phyloP scores from a whole-genome alignment of 2,329 filamentous ascomycete genomes.

The Neonectria sp. region DNA sequence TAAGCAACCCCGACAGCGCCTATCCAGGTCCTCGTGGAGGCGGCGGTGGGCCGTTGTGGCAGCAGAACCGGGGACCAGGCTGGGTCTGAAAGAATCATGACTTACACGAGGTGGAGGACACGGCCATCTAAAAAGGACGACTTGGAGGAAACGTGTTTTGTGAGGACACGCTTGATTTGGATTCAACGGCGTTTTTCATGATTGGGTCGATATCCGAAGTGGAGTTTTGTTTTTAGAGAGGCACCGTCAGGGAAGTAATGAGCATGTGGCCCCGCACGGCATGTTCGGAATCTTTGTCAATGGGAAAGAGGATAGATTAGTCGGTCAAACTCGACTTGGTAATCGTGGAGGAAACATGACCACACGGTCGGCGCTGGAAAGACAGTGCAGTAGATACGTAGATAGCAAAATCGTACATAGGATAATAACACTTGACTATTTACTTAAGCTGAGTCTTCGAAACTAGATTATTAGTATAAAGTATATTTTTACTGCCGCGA shows the following conservation, averaged over 20 bases:
- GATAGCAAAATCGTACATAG: slow-evolving; percentile 25
- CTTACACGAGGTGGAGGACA: slow-evolving; percentile 25
- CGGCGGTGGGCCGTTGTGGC: slow-evolving; percentile 64
- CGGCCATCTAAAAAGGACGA: slow-evolving; percentile 19
- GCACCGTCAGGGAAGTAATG: slow-evolving; percentile 19
- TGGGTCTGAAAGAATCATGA: slow-evolving; percentile 65
- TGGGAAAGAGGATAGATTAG: slow-evolving; percentile 12
- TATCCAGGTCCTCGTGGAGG: slow-evolving; percentile 44
- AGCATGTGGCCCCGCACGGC: slow-evolving; percentile 17
- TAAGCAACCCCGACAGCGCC: slow-evolving; percentile 34
- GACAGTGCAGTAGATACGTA: slow-evolving; percentile 36
- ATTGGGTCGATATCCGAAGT: slow-evolving; percentile 24
- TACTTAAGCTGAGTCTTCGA: not conserved
- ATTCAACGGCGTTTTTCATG: slow-evolving; percentile 25
- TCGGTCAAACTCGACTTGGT: slow-evolving; percentile 27
- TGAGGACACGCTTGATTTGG: slow-evolving; percentile 9
- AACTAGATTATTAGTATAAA: not conserved
- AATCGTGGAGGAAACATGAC: slow-evolving; percentile 37
- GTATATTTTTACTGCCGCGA: not conserved
- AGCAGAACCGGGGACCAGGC: slow-evolving; percentile 66
- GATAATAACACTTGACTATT: not conserved
- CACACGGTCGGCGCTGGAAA: slow-evolving; percentile 33
- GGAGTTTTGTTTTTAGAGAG: slow-evolving; percentile 23
- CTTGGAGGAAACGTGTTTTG: slow-evolving; percentile 5
- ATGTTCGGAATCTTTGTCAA: slow-evolving; percentile 6